These are phyloP conservation scores for Myriangium duriaei DNA, from an alignment of 2,329 filamentous ascomycete species.

Conservation along the genomic window DNA sequence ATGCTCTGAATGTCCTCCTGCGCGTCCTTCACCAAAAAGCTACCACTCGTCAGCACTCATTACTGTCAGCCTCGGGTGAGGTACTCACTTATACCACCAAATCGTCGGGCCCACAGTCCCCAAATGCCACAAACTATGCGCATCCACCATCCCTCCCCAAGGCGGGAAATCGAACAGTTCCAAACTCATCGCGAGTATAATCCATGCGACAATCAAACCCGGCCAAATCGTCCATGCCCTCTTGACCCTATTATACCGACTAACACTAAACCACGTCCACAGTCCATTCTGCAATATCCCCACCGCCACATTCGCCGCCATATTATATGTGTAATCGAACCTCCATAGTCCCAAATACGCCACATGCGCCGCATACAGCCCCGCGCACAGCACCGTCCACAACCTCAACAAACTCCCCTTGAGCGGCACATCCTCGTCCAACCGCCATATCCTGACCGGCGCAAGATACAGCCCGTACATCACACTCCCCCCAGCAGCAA, in stretches of 20 bases:
- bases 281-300: conserved; percentile 70
- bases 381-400: conserved; percentile 64
- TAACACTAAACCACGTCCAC: conserved; percentile 75
- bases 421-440: conserved; percentile 41
- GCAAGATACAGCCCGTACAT: conserved; percentile 86
- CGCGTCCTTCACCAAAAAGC: conserved; percentile 77
- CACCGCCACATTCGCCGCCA: conserved; percentile 80
- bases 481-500: conserved; percentile 78
- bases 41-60: conserved; percentile 25
- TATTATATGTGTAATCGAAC: conserved; percentile 98
- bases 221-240: conserved; percentile 80
- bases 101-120: conserved; percentile 80
- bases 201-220: conserved; percentile 80
- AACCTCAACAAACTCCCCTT: conserved; percentile 43
- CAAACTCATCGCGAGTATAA: conserved; percentile 86
- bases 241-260: conserved; percentile 57
- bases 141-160: conserved; percentile 69
- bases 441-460: conserved; percentile 66
- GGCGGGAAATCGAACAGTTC: conserved; percentile 92
- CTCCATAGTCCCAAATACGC: conserved; percentile 70
- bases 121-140: conserved; percentile 90
- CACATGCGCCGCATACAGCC: conserved; percentile 64
- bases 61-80: no score
- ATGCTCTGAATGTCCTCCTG: conserved; percentile 66
- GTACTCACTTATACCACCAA: conserved; percentile 89